phyloP scores from a whole-genome alignment of 2,329 filamentous ascomycete species.

The Zasmidium citrigriseum region DNA sequence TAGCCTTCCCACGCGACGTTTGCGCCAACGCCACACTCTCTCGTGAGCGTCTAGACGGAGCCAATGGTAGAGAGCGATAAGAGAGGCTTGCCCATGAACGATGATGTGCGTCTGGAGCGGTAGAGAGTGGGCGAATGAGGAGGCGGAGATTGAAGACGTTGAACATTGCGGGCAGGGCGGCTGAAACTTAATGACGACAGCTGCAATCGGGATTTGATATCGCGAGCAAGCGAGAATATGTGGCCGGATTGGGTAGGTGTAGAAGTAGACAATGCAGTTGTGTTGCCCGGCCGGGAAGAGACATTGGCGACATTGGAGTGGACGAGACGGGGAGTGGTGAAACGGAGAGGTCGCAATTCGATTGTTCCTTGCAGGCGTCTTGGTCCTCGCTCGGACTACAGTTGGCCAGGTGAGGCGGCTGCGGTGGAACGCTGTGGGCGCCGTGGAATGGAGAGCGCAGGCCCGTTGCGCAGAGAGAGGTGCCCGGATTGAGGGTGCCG shows the following conservation, averaged over 20 bases:
- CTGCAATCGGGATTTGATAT: background rate
- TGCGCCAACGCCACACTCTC: background rate
- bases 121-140: background rate
- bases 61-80: background rate
- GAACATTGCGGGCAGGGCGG: background rate
- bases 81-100: background rate
- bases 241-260: background rate
- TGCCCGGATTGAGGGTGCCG: constrained; percentile 7
- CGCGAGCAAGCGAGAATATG: background rate
- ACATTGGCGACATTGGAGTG: background rate
- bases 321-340: background rate
- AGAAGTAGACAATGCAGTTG: too few species aligned
- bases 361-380: constrained; percentile 12
- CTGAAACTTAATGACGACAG: constrained; percentile 11
- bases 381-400: constrained; percentile 10
- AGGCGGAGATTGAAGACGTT: constrained; percentile 8
- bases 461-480: background rate
- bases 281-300: too few species aligned
- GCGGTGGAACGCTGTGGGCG: constrained; percentile 7
- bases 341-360: background rate
- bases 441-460: constrained; percentile 4
- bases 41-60: constrained; percentile 3
- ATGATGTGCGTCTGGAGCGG: constrained; percentile 1
- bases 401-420: constrained; percentile 11
- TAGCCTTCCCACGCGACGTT: background rate